Base-by-base conservation (phyloP, 805 yeast species). In the Nakazawaea ernobii region DNA sequence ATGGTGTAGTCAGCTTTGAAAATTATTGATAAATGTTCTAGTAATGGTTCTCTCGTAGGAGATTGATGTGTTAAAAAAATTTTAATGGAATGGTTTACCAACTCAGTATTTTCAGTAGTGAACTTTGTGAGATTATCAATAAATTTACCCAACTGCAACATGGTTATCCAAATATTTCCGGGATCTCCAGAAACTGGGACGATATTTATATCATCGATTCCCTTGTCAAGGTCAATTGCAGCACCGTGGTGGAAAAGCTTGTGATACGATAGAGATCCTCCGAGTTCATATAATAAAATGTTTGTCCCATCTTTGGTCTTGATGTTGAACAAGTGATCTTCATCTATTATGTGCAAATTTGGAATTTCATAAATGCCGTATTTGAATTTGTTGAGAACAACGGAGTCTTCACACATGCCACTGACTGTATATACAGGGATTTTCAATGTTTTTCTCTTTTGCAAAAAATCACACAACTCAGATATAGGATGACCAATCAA, bases 381-480 rank as follows among this genome's bases (percentile, higher is more conserved):
- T 47, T 81, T 72, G 61, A 86, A 77, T 66, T 77, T 78, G 53
- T 81, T 77, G 38, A 86, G 63, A 20, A 86, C 86, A 3, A 73
- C 58, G 1, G 87, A 79, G 59, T 86, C 95, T 59, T 86, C 95
- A 48, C 82, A 71, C 61, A 84, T 82, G 0, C 94, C 94, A 55
- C 77, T 82, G n/a, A 83, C 78, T 3, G 91, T 79, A 65, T 86
- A 86, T 1, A 86, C 87, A 0, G 95, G 94, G 2, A 74, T 77
- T 35, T 63, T 63, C 54, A 75, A 69, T 50, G 41, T 53, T 43
- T 59, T 57, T 40, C 65, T 65, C 8, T 76, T 86, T 47, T 57
- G 55, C 8, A 81, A 55, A 47, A 75, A 79, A 42, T 66, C 61
- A 38, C 75, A 67, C 39, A 82, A 62, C 53, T 82, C 85, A 20